Evolutionary conservation across 1,284 basidiomycete species (phyloP).

Genomic region (Malassezia furfur): DNA sequence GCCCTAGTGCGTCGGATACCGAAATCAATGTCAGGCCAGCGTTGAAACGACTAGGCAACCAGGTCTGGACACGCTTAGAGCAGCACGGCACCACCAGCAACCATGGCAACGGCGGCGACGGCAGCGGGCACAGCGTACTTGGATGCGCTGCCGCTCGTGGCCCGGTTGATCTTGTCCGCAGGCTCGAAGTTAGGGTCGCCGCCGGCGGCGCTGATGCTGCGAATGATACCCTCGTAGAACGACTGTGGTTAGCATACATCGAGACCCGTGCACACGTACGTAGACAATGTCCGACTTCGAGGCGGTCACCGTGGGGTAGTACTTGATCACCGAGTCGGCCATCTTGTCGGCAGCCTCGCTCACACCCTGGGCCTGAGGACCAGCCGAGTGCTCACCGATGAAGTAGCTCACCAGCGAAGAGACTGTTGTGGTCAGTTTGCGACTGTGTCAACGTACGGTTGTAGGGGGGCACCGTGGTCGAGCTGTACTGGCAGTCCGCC

Average conservation of each 20-base stretch:
- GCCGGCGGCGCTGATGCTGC: conserved; percentile 23
- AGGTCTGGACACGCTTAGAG: conserved; percentile 23
- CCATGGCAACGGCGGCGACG: conserved; percentile 28
- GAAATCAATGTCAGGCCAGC: no score
- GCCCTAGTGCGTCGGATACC: not conserved
- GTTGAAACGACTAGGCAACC: not conserved
- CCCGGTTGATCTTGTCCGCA: conserved; percentile 16
- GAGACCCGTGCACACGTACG: not conserved
- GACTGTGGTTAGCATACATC: not conserved
- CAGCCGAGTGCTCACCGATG: conserved; percentile 29
- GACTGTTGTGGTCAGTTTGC: conserved; percentile 19
- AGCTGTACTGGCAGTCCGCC: conserved; percentile 27
- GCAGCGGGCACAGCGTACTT: conserved; percentile 12
- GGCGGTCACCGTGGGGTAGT: conserved; percentile 40
- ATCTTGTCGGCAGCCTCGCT: conserved; percentile 34
- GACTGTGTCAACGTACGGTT: conserved; percentile 18
- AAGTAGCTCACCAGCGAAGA: conserved; percentile 33
- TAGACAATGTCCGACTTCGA: conserved; percentile 18
- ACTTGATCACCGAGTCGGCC: conserved; percentile 32
- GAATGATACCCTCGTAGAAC: conserved; percentile 24
- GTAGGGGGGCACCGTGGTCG: conserved; percentile 31
- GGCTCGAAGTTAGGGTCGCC: conserved; percentile 20
- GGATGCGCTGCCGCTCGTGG: conserved; percentile 2
- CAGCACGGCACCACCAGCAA: conserved; percentile 37
- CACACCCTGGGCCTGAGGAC: conserved; percentile 22